Percentiles rank a stretch among this genome's conserved stretches.
Evolutionary conservation across 768 basidiomycete genomes (phyloP).

Genomic region (Serpula lacrymans): DNA sequence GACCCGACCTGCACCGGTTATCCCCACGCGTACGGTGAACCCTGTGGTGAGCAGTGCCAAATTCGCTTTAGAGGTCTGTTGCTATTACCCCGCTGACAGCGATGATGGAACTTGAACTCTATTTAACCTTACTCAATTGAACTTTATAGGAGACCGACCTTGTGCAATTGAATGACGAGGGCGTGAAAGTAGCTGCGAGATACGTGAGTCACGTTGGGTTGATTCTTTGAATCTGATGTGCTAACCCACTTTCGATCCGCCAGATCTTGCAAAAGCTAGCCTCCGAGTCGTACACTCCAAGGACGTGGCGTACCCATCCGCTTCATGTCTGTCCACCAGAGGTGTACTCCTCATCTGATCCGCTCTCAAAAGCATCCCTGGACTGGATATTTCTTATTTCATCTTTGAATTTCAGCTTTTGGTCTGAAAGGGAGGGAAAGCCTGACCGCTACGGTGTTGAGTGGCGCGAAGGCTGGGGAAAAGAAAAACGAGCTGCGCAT

Average conservation of each 20-base stretch:
- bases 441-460: constrained; percentile 70
- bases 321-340: constrained; percentile 74
- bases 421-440: constrained; percentile 67
- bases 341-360: constrained; percentile 50
- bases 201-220: constrained; percentile 41
- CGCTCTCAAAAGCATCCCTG: constrained; percentile 54
- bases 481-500: constrained; percentile 47
- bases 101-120: not conserved
- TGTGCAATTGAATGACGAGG: constrained; percentile 55
- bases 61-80: constrained; percentile 55
- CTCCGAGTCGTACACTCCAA: constrained; percentile 68
- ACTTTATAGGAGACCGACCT: constrained; percentile 50
- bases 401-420: constrained; percentile 84
- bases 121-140: not conserved
- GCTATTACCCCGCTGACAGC: no score
- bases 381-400: constrained; percentile 91
- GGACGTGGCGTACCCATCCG: constrained; percentile 68
- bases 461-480: constrained; percentile 70
- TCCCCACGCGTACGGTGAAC: constrained; percentile 31
- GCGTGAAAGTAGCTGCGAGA: constrained; percentile 64
- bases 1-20: constrained; percentile 15
- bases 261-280: constrained; percentile 62
- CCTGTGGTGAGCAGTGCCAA: constrained; percentile 60
- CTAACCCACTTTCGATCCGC: constrained; percentile 7
- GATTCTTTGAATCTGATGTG: constrained; percentile 19